Conservation (phyloP, 305 asterid species). For the Fraxinus angustifolia region DNA sequence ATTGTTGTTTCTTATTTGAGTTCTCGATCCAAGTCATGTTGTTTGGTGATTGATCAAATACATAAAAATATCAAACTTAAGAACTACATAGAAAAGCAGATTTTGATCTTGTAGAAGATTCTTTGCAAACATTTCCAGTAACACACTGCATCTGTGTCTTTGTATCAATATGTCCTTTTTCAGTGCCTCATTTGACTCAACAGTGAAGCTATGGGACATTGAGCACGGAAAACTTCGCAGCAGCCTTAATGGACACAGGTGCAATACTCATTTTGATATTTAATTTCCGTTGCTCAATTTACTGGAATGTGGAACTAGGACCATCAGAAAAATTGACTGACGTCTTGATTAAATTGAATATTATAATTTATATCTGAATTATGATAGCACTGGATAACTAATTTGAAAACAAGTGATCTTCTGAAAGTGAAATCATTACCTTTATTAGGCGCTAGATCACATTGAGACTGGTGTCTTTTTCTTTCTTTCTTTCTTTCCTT, state of each 20-base stretch:
- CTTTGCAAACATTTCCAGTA: not conserved
- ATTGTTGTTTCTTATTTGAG: not conserved
- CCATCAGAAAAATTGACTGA: not conserved
- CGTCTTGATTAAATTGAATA: not conserved
- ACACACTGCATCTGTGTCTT: not conserved
- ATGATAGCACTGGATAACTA: not conserved
- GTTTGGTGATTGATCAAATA: not conserved
- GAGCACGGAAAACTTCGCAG: constrained; percentile 22
- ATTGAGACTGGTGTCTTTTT: not conserved
- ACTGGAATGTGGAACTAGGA: not conserved
- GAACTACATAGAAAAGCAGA: not conserved
- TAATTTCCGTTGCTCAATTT: not conserved
- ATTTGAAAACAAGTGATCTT: not conserved
- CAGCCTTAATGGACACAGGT: constrained; percentile 38
- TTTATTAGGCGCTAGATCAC: not conserved
- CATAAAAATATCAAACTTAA: not conserved
- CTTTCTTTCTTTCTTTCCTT: too few relatives aligned
- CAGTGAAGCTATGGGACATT: constrained; percentile 36
- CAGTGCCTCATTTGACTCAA: constrained; percentile 41
- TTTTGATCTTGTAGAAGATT: not conserved
- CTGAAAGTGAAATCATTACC: not conserved
- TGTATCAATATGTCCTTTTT: not conserved
- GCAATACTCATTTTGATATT: not conserved
- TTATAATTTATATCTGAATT: not conserved
- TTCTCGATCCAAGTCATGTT: not conserved